Base-by-base conservation (phyloP, 305 asterid species). In the Withania somnifera region DNA sequence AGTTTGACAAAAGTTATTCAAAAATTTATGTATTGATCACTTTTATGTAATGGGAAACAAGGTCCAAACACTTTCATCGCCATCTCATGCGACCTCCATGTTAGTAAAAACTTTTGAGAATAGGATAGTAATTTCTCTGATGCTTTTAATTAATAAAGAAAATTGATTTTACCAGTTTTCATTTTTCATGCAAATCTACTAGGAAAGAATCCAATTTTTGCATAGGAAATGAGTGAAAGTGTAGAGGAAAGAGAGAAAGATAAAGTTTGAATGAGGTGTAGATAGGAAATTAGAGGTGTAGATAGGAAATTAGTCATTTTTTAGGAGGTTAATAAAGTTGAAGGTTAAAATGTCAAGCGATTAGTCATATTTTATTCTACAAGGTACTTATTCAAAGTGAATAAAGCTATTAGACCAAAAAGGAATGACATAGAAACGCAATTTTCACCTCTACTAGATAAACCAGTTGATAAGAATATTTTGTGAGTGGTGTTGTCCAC, bases 401-500 rank as follows among this genome's bases (percentile, higher is more conserved):
- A 82, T 19, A 87, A 93, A 80, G 87, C 91, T 30, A 92, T 73
- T 14, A 96, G 90, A 81, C 97, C 97, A 56, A 93, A 71, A 50
- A 96, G 98, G 89, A 94, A 89, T 61, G 89, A 88, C 57, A 88
- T 50, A n/a, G 99, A 91, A 60, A 92, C 38, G 14, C 84, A 38
- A 78, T 96, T 94, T 5, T 97, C 93, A 4, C 88, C 32, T 80
- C 58, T 82, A 28, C 82, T 78, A n/a, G 99, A 94, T 40, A 97
- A 69, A 56, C 92, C 94, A 0, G 90, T 93, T 22, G 98, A 88
- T 86, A 96, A 82, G 82, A 90, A 83, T 54, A 94, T 87, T 66
- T 85, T 88, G 92, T 94, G 94, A 50, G 91, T 77, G 66, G 87
- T 40, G 80, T 94, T 85, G 88, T 94, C 97, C 47, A n/a, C n/a